Conservation (phyloP, 2,329 filamentous ascomycete species). For the Lachnellula occidentalis region DNA sequence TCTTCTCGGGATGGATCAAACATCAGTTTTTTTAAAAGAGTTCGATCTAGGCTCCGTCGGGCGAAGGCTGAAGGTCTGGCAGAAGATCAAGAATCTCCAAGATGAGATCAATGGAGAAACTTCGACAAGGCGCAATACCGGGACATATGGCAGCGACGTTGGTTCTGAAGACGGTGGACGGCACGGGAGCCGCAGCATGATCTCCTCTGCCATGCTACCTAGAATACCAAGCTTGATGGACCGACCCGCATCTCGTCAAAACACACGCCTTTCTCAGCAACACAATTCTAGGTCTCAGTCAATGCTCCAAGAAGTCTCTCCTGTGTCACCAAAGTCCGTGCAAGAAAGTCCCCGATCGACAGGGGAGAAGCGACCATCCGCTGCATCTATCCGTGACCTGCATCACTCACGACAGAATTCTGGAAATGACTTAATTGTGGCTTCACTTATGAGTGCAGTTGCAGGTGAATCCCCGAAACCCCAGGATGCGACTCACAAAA, state of each 20-base stretch:
- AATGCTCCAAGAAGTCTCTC: slow-evolving; percentile 37
- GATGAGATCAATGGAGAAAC: slow-evolving; percentile 66
- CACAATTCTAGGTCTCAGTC: slow-evolving; percentile 29
- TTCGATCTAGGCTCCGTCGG: slow-evolving; percentile 92
- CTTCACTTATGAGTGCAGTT: slow-evolving; percentile 40
- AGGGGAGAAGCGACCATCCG: slow-evolving; percentile 60
- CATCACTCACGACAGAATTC: slow-evolving; percentile 85
- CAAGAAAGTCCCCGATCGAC: slow-evolving; percentile 35
- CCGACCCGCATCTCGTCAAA: slow-evolving; percentile 23
- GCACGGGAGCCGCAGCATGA: slow-evolving; percentile 38
- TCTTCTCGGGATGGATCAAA: slow-evolving; percentile 88
- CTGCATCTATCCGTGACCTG: slow-evolving; percentile 74
- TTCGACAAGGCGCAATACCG: slow-evolving; percentile 47
- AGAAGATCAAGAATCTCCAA: slow-evolving; percentile 88
- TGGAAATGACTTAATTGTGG: slow-evolving; percentile 32
- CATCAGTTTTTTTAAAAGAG: slow-evolving; percentile 90
- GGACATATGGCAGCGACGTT: slow-evolving; percentile 52
- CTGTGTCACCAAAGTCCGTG: slow-evolving; percentile 35
- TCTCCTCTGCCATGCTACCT: slow-evolving; percentile 24
- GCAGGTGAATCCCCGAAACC: slow-evolving; percentile 16
- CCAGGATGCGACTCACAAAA: slow-evolving; percentile 44
- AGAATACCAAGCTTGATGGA: slow-evolving; percentile 28
- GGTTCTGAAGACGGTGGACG: slow-evolving; percentile 48
- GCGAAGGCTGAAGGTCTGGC: slow-evolving; percentile 86
- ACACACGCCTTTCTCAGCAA: slow-evolving; percentile 28